Conservation (phyloP, 768 basidiomycete species). For the Coprinellus micaceus region DNA sequence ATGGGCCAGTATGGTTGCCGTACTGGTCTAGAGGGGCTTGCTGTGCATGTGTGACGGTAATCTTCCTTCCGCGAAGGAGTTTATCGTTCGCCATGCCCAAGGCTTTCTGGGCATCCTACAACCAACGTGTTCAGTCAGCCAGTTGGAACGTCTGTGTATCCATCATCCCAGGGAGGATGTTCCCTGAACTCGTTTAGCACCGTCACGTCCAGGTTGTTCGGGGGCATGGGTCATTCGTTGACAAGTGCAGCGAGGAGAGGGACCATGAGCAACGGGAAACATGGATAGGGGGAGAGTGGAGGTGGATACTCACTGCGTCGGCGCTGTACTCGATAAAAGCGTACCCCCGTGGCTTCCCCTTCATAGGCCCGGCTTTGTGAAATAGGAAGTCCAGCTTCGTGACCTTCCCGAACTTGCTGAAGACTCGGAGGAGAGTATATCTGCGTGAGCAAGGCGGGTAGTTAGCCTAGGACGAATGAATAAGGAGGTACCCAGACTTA, state of each 20-base stretch:
- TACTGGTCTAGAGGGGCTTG: conserved; percentile 61
- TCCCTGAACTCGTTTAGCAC: not conserved
- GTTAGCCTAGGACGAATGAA: not conserved
- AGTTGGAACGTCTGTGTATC: too few species aligned
- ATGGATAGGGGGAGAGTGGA: conserved; percentile 13
- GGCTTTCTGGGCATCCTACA: conserved; percentile 85
- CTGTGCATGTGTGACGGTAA: conserved; percentile 89
- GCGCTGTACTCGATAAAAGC: conserved; percentile 87
- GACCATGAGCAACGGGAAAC: conserved; percentile 9
- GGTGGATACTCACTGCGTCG: conserved; percentile 63
- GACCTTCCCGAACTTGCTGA: conserved; percentile 89
- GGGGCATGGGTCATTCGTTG: conserved; percentile 3
- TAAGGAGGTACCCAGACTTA: conserved; percentile 29
- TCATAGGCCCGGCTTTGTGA: conserved; percentile 85
- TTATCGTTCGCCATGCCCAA: conserved; percentile 70
- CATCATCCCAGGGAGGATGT: not conserved
- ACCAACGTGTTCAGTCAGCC: conserved; percentile 7
- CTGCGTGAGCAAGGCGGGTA: conserved; percentile 34
- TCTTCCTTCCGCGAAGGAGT: conserved; percentile 79
- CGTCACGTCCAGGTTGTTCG: not conserved
- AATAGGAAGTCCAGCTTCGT: conserved; percentile 93
- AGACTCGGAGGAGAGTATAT: conserved; percentile 84
- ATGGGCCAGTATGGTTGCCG: conserved; percentile 17
- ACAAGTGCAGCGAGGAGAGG: conserved; percentile 48
- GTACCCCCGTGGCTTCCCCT: conserved; percentile 93